Percentiles rank a stretch among this genome's conserved stretches.
phyloP scores from a whole-genome alignment of 345 rosid genomes.

The Sisymbrium altissimum region DNA sequence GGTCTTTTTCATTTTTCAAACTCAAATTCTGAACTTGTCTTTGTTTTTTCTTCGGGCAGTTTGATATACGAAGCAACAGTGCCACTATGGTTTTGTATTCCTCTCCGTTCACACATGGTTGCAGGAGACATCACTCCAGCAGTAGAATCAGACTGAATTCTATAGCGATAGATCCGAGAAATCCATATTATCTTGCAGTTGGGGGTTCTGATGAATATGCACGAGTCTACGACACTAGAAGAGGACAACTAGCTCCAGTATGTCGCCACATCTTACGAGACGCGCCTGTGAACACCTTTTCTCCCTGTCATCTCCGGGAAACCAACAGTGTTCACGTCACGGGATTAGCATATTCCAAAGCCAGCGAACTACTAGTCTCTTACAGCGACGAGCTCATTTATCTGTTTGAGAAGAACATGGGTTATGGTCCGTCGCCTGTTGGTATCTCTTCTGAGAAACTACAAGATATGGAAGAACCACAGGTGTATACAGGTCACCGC shows the following conservation, averaged over 20 bases:
- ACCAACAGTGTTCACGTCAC: constrained; percentile 44
- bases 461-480: constrained; percentile 42
- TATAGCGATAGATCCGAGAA: constrained; percentile 55
- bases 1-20: not conserved
- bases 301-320: constrained; percentile 44
- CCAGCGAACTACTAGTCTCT: constrained; percentile 56
- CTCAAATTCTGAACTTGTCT: not conserved
- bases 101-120: constrained; percentile 39
- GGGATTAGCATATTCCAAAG: constrained; percentile 51
- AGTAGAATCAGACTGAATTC: constrained; percentile 44
- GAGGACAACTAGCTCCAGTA: constrained; percentile 40
- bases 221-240: constrained; percentile 50
- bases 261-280: constrained; percentile 34
- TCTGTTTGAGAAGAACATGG: constrained; percentile 51
- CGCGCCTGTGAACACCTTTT: constrained; percentile 46
- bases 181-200: constrained; percentile 48
- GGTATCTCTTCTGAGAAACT: constrained; percentile 33
- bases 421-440: constrained; percentile 43
- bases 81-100: constrained; percentile 47
- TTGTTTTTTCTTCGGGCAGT: constrained; percentile 35
- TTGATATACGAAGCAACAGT: constrained; percentile 49
- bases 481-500: constrained; percentile 51
- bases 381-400: constrained; percentile 61
- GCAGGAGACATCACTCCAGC: constrained; percentile 40
- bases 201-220: constrained; percentile 71